These are phyloP conservation scores for Neonectria sp. DNA, from an alignment of 2,329 filamentous ascomycete genomes.

Conservation along the genomic window DNA sequence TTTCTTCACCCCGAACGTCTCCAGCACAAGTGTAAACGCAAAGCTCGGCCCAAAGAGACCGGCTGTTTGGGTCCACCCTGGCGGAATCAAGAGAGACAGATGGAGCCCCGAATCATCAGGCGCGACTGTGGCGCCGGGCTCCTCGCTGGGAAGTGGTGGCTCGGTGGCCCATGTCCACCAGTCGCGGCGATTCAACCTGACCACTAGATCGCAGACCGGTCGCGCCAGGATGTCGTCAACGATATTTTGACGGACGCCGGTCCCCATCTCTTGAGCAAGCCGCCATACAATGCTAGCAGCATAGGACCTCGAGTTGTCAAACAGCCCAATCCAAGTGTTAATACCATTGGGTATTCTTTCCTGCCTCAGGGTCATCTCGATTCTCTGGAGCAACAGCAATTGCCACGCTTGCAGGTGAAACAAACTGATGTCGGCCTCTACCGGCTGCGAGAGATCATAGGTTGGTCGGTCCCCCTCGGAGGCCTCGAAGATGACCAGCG, in stretches of 20 bases:
- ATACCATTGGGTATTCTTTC: background rate
- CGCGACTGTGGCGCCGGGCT: background rate
- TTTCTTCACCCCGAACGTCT: constrained; percentile 18
- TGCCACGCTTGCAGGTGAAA: constrained; percentile 26
- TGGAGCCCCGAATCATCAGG: background rate
- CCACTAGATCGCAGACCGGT: background rate
- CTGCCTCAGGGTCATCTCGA: constrained; percentile 21
- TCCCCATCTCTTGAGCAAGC: background rate
- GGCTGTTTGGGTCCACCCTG: background rate
- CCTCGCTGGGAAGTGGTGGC: background rate
- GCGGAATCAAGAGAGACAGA: background rate
- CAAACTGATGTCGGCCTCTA: background rate
- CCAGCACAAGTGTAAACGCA: constrained; percentile 8
- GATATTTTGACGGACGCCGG: background rate
- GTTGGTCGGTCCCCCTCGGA: background rate
- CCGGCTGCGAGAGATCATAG: background rate
- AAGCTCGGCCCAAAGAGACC: constrained; percentile 8
- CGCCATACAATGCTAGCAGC: constrained; percentile 3
- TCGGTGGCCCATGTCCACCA: constrained; percentile 20
- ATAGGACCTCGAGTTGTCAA: constrained; percentile 6
- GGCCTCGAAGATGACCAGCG: constrained; percentile 14
- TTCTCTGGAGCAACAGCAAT: constrained; percentile 13
- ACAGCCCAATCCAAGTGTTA: constrained; percentile 1
- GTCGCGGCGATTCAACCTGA: constrained; percentile 24
- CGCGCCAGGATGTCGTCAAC: constrained; percentile 10